Base-by-base conservation (phyloP, 148 eudicot genomes). In the Vaccinium corymbosum region DNA sequence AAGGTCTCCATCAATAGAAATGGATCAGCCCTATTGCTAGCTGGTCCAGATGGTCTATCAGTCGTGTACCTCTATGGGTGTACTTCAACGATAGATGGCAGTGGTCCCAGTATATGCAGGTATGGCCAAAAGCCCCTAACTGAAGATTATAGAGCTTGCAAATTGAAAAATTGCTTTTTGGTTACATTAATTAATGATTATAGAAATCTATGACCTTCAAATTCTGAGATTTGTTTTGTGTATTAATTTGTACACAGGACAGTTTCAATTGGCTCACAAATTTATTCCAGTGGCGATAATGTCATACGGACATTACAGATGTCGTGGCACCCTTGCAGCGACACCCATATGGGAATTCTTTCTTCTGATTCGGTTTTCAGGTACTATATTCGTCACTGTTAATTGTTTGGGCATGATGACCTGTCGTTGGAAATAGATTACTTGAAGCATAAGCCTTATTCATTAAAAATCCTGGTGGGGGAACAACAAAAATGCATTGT, bases 281-380 rank as follows among this genome's bases (percentile, higher is more conserved):
- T 94, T 53, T 95, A 92, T 88, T 92, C 86, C 78, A 82, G 90
- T 84, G 83, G 84, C 82, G 80, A 87, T 84, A 91, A 88, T 74
- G 85, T 88, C 46, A 90, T 94, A 46, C 91, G 94, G 71, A 83
- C 89, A 79, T 85, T 96, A 78, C 92, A 94, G 85, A 84, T 91
- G 83, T 86, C 83, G 71, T 96, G 99, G 99, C 99, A 96, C 89
- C 98, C 99, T 80, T 91, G 87, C 85, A 92, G 99, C 82, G 92
- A 91, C 80, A 85, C 92, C 68, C 99, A 96, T 90, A 78, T 96
- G 79, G 99, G 94, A 25, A 87, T 96, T 80, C 94, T 96, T 68
- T 94, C 99, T 81, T 96, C 98, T 55, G 99, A 96, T 92, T 93
- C 94, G 25, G 98, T 94, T 86, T 93, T 96, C 94, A 94, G 99